Evolutionary conservation across 495 filamentous ascomycete species (phyloP), one percentile per base, ranked within the genome.

Genomic region (Amphirosellinia nigrospora): DNA sequence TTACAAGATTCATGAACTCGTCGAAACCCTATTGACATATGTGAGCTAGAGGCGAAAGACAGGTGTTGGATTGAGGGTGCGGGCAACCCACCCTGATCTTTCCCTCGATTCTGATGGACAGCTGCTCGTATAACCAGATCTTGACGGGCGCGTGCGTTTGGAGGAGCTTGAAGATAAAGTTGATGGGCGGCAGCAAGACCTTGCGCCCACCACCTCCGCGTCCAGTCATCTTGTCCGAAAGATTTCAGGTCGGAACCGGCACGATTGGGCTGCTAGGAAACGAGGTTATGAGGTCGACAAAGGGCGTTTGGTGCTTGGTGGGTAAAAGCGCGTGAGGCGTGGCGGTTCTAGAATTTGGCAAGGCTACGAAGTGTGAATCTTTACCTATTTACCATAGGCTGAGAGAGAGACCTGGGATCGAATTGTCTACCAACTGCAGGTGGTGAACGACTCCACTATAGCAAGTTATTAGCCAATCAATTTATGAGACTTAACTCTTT

Each of bases 1-100:
- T 87, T 39, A 98, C 96, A 50, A 99, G 86, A 81, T 99, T 99
- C 96, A 99, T 98, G 82, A 98, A 99, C 79, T 99, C 96, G 80
- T 99, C 96, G 72, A 97, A 99, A 39, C 94, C 94, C 92, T 96
- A 39, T 5, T 28, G 13, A 53, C 28, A 19, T 19, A 19, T 3
- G 59, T 64, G n/a, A 56, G 67, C 34, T 36, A 3, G 28, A 32
- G 23, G 16, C 41, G 13, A 50, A 45, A 30, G 19, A 19, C 3
- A 28, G n/a, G 23, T 13, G 45, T 23, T 11, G 19, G 13, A 32
- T 15, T 10, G 19, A 23, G 13, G 1, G 10, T 26, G 34, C 21
- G 69, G 41, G 23, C 10, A 30, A 77, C 88, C 28, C 79, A 97
- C 95, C 75, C 94, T 87, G 73, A 99, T 97, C 81, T 94, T 96